Percentiles rank a stretch among this genome's conserved stretches.
Conservation (phyloP, 345 rosid genomes). For the Heritiera fomes region DNA sequence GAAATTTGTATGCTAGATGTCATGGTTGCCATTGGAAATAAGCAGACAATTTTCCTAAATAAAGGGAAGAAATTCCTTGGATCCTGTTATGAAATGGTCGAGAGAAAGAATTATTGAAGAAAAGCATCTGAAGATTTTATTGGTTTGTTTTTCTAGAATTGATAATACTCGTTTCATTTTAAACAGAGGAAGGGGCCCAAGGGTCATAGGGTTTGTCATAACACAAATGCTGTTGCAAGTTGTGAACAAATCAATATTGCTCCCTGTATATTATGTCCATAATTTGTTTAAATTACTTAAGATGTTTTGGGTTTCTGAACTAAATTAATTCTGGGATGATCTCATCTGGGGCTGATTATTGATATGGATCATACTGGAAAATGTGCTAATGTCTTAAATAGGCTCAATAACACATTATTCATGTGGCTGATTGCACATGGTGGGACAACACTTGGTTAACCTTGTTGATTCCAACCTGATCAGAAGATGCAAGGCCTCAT, state of each 20-base stretch:
- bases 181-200: background rate
- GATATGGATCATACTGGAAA: background rate
- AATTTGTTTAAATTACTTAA: background rate
- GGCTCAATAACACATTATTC: background rate
- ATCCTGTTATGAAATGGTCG: background rate
- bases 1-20: background rate
- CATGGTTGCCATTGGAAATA: background rate
- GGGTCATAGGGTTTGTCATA: background rate
- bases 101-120: background rate
- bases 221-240: background rate
- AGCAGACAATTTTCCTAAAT: background rate
- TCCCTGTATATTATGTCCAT: background rate
- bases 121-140: background rate
- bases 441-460: background rate
- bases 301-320: background rate
- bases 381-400: background rate
- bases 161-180: background rate
- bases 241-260: background rate
- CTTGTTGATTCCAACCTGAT: background rate
- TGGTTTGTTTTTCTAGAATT: background rate
- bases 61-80: background rate
- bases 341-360: background rate
- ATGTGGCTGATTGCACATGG: background rate
- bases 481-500: background rate
- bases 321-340: background rate